These are phyloP conservation scores for Ophiosphaerella narmari DNA, from an alignment of 2,329 filamentous ascomycete genomes.

Conservation along the genomic window DNA sequence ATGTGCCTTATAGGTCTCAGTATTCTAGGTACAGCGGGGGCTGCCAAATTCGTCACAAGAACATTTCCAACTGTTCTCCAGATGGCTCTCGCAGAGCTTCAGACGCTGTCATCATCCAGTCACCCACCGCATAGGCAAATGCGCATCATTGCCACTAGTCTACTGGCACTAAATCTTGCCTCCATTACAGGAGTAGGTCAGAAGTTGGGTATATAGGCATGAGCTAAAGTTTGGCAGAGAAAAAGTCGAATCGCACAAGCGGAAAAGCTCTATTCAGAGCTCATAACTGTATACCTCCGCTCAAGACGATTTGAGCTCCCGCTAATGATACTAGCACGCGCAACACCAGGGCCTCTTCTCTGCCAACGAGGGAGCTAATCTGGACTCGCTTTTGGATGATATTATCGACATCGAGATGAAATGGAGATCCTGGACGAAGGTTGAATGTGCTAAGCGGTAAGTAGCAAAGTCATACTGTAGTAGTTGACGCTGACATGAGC, in stretches of 20 bases:
- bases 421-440: conserved; percentile 59
- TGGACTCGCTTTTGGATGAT: conserved; percentile 50
- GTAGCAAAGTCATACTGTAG: not conserved
- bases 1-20: conserved; percentile 61
- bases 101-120: conserved; percentile 48
- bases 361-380: conserved; percentile 46
- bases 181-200: conserved; percentile 53
- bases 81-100: conserved; percentile 50
- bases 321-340: conserved; percentile 44
- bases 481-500: conserved; percentile 6
- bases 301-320: not conserved
- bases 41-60: conserved; percentile 54
- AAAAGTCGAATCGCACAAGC: conserved; percentile 53
- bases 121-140: conserved; percentile 50
- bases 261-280: conserved; percentile 57
- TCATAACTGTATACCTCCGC: conserved; percentile 48
- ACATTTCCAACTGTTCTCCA: conserved; percentile 51
- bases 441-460: conserved; percentile 56
- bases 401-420: conserved; percentile 51
- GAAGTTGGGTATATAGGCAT: not conserved
- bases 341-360: conserved; percentile 58
- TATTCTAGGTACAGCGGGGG: conserved; percentile 57
- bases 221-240: conserved; percentile 28
- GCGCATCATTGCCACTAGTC: conserved; percentile 53
- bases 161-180: conserved; percentile 56